These are phyloP conservation scores for Notholithocarpus densiflorus DNA, from an alignment of 306 rosid species.

Conservation along the genomic window DNA sequence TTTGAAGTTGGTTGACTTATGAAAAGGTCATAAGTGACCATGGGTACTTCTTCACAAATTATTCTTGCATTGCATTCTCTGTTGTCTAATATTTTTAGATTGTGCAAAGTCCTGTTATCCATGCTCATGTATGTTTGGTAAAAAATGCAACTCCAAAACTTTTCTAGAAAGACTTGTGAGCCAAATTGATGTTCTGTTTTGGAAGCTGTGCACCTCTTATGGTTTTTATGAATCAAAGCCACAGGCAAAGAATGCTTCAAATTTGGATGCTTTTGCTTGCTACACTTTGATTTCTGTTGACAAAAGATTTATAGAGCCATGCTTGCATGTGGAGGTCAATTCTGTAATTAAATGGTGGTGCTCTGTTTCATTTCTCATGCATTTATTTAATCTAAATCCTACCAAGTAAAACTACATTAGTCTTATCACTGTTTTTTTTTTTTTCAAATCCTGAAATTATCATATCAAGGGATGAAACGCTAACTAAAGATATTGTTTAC, in stretches of 20 bases:
- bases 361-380: background rate
- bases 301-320: background rate
- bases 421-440: background rate
- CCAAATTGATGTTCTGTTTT: background rate
- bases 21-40: background rate
- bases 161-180: background rate
- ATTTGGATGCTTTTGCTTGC: background rate
- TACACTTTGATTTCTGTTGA: background rate
- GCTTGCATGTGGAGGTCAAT: background rate
- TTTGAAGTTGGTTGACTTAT: background rate
- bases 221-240: background rate
- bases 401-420: background rate
- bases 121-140: background rate
- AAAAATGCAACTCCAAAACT: background rate
- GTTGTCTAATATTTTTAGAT: background rate
- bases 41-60: background rate
- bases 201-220: background rate
- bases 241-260: background rate
- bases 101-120: background rate
- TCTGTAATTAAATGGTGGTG: background rate
- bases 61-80: background rate
- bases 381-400: background rate
- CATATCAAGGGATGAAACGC: background rate
- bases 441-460: background rate
- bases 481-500: background rate